phyloP scores from a whole-genome alignment of 441 rosid species.

The Euphorbia corollata region DNA sequence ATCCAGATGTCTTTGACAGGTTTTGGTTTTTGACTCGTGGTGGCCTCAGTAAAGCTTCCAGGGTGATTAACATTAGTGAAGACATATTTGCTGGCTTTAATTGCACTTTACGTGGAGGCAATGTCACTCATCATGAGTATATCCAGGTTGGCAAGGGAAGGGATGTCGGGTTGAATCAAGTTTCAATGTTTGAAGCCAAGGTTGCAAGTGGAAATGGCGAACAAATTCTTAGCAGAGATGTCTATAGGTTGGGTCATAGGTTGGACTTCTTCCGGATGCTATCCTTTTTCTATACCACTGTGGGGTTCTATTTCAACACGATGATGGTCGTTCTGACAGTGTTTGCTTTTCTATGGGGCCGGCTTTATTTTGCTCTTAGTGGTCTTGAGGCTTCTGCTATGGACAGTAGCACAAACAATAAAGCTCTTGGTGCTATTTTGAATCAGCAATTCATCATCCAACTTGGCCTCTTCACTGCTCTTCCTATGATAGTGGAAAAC shows the following conservation, averaged over 20 bases:
- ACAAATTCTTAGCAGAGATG: conserved; percentile 83
- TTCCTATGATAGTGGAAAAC: conserved; percentile 86
- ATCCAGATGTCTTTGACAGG: conserved; percentile 88
- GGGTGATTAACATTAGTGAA: conserved; percentile 80
- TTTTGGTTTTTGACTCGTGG: conserved; percentile 85
- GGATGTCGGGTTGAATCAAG: conserved; percentile 83
- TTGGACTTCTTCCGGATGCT: conserved; percentile 89
- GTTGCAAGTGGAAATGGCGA: conserved; percentile 86
- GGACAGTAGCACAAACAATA: conserved; percentile 41
- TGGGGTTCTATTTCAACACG: conserved; percentile 73
- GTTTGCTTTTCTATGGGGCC: conserved; percentile 75
- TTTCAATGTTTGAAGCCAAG: conserved; percentile 86
- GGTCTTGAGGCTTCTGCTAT: conserved; percentile 60
- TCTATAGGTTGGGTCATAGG: conserved; percentile 78
- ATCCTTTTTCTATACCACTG: conserved; percentile 75
- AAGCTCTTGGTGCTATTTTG: conserved; percentile 64
- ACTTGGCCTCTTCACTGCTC: conserved; percentile 84
- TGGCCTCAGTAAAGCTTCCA: conserved; percentile 87
- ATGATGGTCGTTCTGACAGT: conserved; percentile 73
- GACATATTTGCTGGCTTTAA: conserved; percentile 94
- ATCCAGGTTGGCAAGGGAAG: conserved; percentile 89
- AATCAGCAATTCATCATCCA: conserved; percentile 85
- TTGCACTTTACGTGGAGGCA: conserved; percentile 83
- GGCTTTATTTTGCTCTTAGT: conserved; percentile 75
- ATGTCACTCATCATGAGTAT: conserved; percentile 82